Conservation (phyloP, 805 yeast genomes). For the Wickerhamomyces rabaulensis region DNA sequence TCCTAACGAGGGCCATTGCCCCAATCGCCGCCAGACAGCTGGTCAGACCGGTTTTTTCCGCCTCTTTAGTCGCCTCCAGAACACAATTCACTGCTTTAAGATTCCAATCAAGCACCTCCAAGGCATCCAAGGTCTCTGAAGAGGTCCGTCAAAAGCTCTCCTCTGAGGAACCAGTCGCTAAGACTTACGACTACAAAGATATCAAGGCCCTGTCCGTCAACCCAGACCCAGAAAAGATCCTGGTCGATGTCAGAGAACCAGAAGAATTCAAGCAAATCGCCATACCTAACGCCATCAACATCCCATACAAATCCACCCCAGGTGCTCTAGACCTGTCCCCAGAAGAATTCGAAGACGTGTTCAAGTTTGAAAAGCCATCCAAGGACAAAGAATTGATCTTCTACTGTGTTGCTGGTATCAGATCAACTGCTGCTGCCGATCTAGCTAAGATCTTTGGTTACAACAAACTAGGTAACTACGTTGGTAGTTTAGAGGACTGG, state of each 20-base stretch:
- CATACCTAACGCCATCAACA: conserved; percentile 80
- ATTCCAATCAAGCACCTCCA: conserved; percentile 8
- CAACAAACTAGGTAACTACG: conserved; percentile 74
- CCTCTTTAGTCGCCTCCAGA: conserved; percentile 1
- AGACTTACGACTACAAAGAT: conserved; percentile 45
- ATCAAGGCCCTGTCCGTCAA: conserved; percentile 39
- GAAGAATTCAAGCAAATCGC: conserved; percentile 63
- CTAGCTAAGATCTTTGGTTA: conserved; percentile 90
- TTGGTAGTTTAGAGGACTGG: conserved; percentile 91
- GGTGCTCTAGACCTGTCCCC: conserved; percentile 79
- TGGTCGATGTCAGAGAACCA: conserved; percentile 94
- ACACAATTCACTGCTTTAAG: conserved; percentile 1
- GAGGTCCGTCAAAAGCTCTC: conserved; percentile 9
- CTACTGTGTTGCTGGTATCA: conserved; percentile 89
- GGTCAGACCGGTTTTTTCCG: not conserved
- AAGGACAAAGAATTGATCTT: conserved; percentile 70
- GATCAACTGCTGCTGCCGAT: conserved; percentile 88
- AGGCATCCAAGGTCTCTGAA: conserved; percentile 3
- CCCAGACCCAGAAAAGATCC: conserved; percentile 45
- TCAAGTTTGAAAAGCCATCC: conserved; percentile 78
- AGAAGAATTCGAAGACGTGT: conserved; percentile 75
- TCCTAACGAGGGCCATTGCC: not conserved
- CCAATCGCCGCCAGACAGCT: conserved; percentile 1
- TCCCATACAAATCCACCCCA: conserved; percentile 87
- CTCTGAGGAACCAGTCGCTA: conserved; percentile 30